These are phyloP conservation scores for Botrytis porri DNA, from an alignment of 2,329 filamentous ascomycete genomes.

Conservation along the genomic window DNA sequence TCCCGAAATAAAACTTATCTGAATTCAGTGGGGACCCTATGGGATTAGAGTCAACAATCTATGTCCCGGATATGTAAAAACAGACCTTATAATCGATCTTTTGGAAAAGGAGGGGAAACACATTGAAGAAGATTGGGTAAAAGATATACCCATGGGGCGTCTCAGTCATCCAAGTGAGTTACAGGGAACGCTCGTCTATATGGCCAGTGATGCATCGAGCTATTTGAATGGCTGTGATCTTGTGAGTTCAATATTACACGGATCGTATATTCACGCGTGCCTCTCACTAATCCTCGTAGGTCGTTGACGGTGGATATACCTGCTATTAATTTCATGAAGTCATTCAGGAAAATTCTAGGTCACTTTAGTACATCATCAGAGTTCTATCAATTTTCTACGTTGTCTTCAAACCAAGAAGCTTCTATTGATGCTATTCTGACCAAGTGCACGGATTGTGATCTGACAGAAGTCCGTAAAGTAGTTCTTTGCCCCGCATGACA, in stretches of 20 bases:
- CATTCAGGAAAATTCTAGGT: constrained; percentile 18
- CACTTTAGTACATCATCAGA: not conserved
- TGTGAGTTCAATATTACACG: constrained; percentile 22
- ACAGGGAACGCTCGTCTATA: constrained; percentile 38
- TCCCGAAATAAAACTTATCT: not conserved
- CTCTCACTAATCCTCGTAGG: constrained; percentile 16
- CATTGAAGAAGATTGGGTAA: constrained; percentile 40
- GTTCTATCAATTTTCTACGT: not conserved
- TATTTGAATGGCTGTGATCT: constrained; percentile 32
- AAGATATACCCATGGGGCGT: constrained; percentile 40
- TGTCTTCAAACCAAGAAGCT: not conserved
- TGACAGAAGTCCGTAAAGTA: not conserved
- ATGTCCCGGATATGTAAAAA: constrained; percentile 55
- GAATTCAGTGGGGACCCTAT: constrained; percentile 53
- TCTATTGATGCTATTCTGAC: not conserved
- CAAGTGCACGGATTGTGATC: not conserved
- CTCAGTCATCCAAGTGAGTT: constrained; percentile 42
- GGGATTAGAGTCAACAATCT: constrained; percentile 65
- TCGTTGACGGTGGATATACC: constrained; percentile 31
- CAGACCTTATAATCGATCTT: constrained; percentile 38
- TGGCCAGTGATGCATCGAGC: constrained; percentile 33
- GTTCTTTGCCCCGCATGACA: not conserved
- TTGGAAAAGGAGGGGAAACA: constrained; percentile 40
- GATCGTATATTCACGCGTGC: not conserved
- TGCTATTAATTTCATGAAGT: constrained; percentile 24